A percentile compares a stretch with the other conserved stretches of the same genome.
Evolutionary conservation across 1,139 yeast species (phyloP).

Genomic region (Suhomyces terraborum): DNA sequence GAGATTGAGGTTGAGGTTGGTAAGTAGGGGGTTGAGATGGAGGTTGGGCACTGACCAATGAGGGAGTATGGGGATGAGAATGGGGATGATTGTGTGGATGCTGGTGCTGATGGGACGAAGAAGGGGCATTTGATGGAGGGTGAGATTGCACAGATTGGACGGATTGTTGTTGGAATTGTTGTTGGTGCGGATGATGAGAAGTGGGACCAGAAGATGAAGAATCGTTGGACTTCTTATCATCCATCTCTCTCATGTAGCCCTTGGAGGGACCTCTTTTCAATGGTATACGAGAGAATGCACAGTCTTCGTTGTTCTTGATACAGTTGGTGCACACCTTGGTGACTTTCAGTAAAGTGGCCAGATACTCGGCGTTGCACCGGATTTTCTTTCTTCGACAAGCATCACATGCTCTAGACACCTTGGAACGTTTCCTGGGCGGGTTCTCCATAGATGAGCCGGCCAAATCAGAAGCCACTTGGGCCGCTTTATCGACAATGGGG

Average conservation of each 20-base stretch:
- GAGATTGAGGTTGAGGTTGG: slow-evolving; percentile 2
- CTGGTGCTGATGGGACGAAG: background rate
- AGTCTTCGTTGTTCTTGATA: slow-evolving; percentile 51
- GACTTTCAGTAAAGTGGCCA: slow-evolving; percentile 43
- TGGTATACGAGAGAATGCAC: slow-evolving; percentile 69
- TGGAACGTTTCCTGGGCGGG: slow-evolving; percentile 57
- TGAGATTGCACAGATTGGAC: background rate
- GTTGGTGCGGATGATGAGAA: background rate
- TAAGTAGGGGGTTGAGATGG: slow-evolving; percentile 4
- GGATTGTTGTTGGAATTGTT: background rate
- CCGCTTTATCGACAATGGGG: slow-evolving; percentile 1
- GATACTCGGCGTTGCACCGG: slow-evolving; percentile 60
- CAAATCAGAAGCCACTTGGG: background rate
- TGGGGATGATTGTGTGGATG: background rate
- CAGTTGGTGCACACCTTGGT: slow-evolving; percentile 60
- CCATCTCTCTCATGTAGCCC: slow-evolving; percentile 56
- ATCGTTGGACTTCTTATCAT: slow-evolving; percentile 28
- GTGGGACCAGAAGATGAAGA: background rate
- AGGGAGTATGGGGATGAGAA: no score
- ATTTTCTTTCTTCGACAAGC: slow-evolving; percentile 66
- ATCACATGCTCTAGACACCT: slow-evolving; percentile 70
- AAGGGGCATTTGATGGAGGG: background rate
- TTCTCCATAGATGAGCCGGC: slow-evolving; percentile 5
- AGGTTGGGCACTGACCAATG: no score
- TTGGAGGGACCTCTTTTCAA: slow-evolving; percentile 77